Evolutionary conservation across 2,329 filamentous ascomycete genomes (phyloP).

Genomic region (Diaporthe citrichinensis): DNA sequence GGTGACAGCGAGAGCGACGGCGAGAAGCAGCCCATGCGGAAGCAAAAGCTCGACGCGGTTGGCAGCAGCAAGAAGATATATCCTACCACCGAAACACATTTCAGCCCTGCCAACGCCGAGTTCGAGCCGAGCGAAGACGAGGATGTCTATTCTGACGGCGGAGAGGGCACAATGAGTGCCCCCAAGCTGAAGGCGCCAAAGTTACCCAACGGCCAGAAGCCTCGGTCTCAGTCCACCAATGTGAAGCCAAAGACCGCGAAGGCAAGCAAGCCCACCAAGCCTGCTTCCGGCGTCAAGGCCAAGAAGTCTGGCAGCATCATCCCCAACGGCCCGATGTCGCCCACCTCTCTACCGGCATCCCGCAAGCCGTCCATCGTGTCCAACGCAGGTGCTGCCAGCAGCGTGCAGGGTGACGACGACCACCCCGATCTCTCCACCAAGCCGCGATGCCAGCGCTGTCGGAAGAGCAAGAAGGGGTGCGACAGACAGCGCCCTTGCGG

Average conservation of each 20-base stretch:
- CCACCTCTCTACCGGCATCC: slow-evolving; percentile 77
- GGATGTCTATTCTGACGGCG: slow-evolving; percentile 64
- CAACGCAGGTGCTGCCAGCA: slow-evolving; percentile 56
- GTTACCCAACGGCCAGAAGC: slow-evolving; percentile 54
- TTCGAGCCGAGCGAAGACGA: slow-evolving; percentile 71
- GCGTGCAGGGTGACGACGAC: slow-evolving; percentile 83
- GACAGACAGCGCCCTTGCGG: slow-evolving; percentile 96
- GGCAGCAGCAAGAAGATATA: slow-evolving; percentile 63
- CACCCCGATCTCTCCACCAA: slow-evolving; percentile 94
- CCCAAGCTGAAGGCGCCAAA: slow-evolving; percentile 58
- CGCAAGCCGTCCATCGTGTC: slow-evolving; percentile 84
- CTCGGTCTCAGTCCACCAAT: slow-evolving; percentile 53
- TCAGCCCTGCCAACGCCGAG: slow-evolving; percentile 58
- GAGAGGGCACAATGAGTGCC: slow-evolving; percentile 55
- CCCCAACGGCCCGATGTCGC: slow-evolving; percentile 68
- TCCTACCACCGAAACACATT: slow-evolving; percentile 67
- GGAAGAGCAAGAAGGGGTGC: slow-evolving; percentile 99
- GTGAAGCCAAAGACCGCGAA: slow-evolving; percentile 58
- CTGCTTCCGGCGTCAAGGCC: slow-evolving; percentile 56
- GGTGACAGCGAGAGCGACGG: slow-evolving; percentile 77
- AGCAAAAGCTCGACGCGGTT: slow-evolving; percentile 67
- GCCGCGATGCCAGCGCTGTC: slow-evolving; percentile 96
- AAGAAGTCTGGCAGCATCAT: slow-evolving; percentile 63
- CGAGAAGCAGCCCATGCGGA: slow-evolving; percentile 71
- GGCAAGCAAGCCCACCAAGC: slow-evolving; percentile 55